Evolutionary conservation across 140 eudicot genomes (phyloP), one percentile per base, ranked within the genome.

Genomic region (Cichorium intybus): DNA sequence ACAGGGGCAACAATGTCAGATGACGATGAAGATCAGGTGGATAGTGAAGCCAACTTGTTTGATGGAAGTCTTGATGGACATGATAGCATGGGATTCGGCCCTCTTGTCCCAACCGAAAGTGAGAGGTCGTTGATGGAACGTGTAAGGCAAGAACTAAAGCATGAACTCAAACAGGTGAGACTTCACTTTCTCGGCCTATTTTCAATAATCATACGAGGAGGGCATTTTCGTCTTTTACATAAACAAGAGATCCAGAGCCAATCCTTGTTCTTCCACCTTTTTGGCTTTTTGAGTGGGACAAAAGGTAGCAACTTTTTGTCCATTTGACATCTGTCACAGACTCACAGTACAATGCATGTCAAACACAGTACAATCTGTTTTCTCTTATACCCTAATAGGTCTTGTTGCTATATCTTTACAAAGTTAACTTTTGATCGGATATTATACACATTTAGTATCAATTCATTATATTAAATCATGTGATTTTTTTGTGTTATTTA

Each of bases 1-100:
- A 84, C 85, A 11, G 96, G 96, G 15, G 92, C 92, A 60, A 87
- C 96, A 51, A 87, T 87, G 96, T 87, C 96, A 0, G 95, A 87
- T 71, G 96, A 87, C 41, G 96, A 87, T 15, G 95, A 87, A 56
- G 92, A 87, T 46, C 89, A 67, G 20, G 74, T 81, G 45, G 96
- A 87, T 28, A 81, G 96, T 69, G 96, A 87, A 68, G 67, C 81
- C 71, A 87, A 87, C 69, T 68, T 87, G 76, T 81, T 78, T 54
- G 96, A 87, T 81, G 88, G 86, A 61, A 62, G 95, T 77, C 64
- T 87, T 55, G 95, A 87, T 57, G 88, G 92, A 54, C 63, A 66
- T n/a, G 92, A 87, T 66, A 73, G 37, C 70, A 79, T 84, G 92
- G 96, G 96, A 41, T 84, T 87, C 21, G 96, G 96, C 22, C 96